Evolutionary conservation across 371 early-diverging fungal genomes (phyloP).

Genomic region (Aphelidium insulamus): DNA sequence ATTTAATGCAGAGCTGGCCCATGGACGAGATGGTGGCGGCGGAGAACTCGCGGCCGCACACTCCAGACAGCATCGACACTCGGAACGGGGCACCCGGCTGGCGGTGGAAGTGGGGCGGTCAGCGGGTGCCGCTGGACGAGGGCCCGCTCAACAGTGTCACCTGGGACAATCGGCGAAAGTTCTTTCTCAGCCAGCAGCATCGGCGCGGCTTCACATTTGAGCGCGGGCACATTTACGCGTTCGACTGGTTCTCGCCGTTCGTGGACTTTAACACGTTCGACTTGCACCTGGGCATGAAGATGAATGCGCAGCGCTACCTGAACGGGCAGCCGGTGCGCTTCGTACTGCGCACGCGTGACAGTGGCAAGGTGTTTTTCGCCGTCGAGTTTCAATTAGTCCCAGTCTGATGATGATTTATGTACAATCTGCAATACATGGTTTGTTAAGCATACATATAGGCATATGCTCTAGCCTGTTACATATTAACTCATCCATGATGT

Average conservation of each 20-base stretch:
- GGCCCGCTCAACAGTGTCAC: slow-evolving; percentile 9
- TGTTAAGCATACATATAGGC: too few species aligned
- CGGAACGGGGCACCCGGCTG: too few species aligned
- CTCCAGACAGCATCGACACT: too few species aligned
- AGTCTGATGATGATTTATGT: too few species aligned
- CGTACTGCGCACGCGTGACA: slow-evolving; percentile 19
- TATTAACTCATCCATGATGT: too few species aligned
- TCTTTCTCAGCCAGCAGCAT: slow-evolving; percentile 27
- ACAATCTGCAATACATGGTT: too few species aligned
- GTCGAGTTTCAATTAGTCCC: slow-evolving; percentile 26
- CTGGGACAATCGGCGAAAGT: slow-evolving; percentile 22
- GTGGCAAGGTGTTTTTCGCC: slow-evolving; percentile 18
- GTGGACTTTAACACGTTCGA: slow-evolving; percentile 51
- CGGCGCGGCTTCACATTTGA: slow-evolving; percentile 23
- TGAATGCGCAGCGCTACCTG: slow-evolving; percentile 36
- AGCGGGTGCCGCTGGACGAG: slow-evolving; percentile 10
- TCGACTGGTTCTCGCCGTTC: slow-evolving; percentile 46
- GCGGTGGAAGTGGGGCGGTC: slow-evolving; percentile 8
- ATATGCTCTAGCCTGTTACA: too few species aligned
- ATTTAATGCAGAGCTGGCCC: slow-evolving; percentile 15
- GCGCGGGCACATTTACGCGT: slow-evolving; percentile 31
- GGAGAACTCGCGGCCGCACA: slow-evolving; percentile 10
- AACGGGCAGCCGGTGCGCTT: slow-evolving; percentile 39
- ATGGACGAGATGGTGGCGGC: slow-evolving; percentile 9
- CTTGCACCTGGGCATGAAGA: slow-evolving; percentile 32